phyloP scores from a whole-genome alignment of 2,329 filamentous ascomycete species.

The Ophiostoma sp. region DNA sequence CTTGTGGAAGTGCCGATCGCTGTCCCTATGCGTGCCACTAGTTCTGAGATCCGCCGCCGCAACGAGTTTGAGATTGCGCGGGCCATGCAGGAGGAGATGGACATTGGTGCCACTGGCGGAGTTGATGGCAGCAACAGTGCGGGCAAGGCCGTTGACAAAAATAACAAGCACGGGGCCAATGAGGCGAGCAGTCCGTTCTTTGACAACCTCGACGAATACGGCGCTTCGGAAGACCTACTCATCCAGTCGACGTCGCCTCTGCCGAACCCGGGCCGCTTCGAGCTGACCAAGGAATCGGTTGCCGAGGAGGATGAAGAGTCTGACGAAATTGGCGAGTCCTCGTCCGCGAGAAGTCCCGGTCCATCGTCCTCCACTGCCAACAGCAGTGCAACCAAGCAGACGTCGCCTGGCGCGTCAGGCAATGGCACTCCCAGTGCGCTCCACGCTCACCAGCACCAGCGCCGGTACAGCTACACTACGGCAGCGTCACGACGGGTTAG shows the following conservation, averaged over 20 bases:
- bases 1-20: constrained; percentile 92
- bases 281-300: constrained; percentile 49
- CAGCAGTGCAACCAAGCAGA: neutral
- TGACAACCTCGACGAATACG: constrained; percentile 24
- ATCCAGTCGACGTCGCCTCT: constrained; percentile 58
- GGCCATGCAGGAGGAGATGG: constrained; percentile 75
- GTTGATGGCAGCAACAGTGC: neutral
- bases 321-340: constrained; percentile 7
- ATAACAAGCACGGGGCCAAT: constrained; percentile 29
- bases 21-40: constrained; percentile 79
- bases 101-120: constrained; percentile 63
- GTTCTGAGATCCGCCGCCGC: constrained; percentile 73
- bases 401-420: neutral
- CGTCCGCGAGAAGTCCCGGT: neutral
- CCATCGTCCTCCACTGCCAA: neutral
- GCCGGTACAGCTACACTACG: constrained; percentile 51
- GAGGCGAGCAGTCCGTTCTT: neutral
- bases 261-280: constrained; percentile 70
- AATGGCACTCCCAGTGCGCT: neutral
- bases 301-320: constrained; percentile 35
- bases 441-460: constrained; percentile 44
- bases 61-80: constrained; percentile 29
- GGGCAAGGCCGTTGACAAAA: constrained; percentile 27
- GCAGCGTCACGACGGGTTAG: constrained; percentile 44
- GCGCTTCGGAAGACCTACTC: constrained; percentile 60